Percentiles rank a stretch among this genome's conserved stretches.
Evolutionary conservation across 495 filamentous ascomycete species (phyloP).

Genomic region (Thozetella sp.): DNA sequence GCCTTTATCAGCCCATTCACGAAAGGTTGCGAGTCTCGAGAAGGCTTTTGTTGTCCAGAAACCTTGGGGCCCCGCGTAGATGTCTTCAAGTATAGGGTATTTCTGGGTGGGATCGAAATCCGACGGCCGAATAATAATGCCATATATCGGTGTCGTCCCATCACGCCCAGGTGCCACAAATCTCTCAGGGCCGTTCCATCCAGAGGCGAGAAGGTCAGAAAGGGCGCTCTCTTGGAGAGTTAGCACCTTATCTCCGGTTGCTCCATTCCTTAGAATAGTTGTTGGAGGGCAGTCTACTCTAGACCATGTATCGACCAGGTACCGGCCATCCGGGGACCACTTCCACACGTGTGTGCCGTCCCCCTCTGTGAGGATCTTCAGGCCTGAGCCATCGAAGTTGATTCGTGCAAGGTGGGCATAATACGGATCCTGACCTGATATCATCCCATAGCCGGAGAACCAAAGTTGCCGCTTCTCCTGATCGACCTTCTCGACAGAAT

Average conservation of each 20-base stretch:
- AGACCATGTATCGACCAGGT: slow-evolving; percentile 21
- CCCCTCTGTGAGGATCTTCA: slow-evolving; percentile 18
- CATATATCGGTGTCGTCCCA: slow-evolving; percentile 18
- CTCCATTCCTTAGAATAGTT: slow-evolving; percentile 11
- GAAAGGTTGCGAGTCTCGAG: slow-evolving; percentile 6
- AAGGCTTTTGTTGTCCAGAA: slow-evolving; percentile 17
- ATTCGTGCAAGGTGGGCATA: slow-evolving; percentile 19
- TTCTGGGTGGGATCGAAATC: slow-evolving; percentile 18
- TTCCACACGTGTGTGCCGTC: slow-evolving; percentile 20
- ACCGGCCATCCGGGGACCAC: slow-evolving; percentile 13
- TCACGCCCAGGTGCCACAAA: slow-evolving; percentile 19
- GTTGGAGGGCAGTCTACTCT: slow-evolving; percentile 15
- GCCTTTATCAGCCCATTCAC: slow-evolving; percentile 17
- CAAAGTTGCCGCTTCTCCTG: slow-evolving; percentile 17
- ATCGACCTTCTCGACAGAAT: slow-evolving; percentile 13
- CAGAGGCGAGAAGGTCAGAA: slow-evolving; percentile 5
- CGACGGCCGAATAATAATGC: slow-evolving; percentile 18
- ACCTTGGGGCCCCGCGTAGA: slow-evolving; percentile 20
- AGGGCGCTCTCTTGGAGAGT: slow-evolving; percentile 14
- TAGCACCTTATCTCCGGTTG: slow-evolving; percentile 11
- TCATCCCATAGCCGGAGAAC: slow-evolving; percentile 12
- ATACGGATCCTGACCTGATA: slow-evolving; percentile 20
- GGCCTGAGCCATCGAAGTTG: slow-evolving; percentile 20
- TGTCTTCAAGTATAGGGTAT: slow-evolving; percentile 21
- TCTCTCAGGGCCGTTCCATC: slow-evolving; percentile 12